These are phyloP conservation scores for Rhodamnia argentea DNA, from an alignment of 345 rosid species.

Conservation along the genomic window DNA sequence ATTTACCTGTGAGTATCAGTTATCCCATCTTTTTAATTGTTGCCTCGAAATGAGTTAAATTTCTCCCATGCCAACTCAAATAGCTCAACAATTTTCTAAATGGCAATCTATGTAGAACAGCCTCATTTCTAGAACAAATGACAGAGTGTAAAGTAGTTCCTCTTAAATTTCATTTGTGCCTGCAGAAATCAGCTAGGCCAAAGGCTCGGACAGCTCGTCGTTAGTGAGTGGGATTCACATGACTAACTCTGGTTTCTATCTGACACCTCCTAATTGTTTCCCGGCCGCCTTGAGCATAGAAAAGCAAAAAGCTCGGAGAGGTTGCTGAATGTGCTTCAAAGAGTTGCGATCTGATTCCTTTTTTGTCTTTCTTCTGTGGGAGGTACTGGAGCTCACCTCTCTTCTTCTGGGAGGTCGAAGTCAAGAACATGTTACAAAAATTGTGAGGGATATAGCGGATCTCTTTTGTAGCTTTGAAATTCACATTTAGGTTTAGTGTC, in stretches of 20 bases:
- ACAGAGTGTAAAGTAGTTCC: not conserved
- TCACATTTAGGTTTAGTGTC: not conserved
- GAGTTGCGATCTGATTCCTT: not conserved
- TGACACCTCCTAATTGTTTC: not conserved
- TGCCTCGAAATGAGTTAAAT: not conserved
- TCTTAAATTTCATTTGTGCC: not conserved
- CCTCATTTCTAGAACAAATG: not conserved
- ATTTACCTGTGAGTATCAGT: constrained; percentile 51
- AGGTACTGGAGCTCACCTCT: not conserved
- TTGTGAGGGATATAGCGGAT: not conserved
- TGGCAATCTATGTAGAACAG: not conserved
- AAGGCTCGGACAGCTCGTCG: constrained; percentile 73
- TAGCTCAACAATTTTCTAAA: not conserved
- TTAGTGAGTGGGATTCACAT: constrained; percentile 9
- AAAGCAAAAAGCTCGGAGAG: not conserved
- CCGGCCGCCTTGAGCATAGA: not conserved
- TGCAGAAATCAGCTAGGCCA: constrained; percentile 76
- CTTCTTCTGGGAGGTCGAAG: not conserved
- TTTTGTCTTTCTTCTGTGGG: not conserved
- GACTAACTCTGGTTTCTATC: not conserved
- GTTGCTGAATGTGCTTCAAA: not conserved
- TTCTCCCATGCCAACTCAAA: not conserved
- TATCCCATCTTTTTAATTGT: not conserved
- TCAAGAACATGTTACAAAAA: not conserved
- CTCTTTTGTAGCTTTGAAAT: not conserved